Percentiles rank a stretch among this genome's conserved stretches.
phyloP scores from a whole-genome alignment of 1,284 basidiomycete genomes.

The Microbotryum scabiosae region DNA sequence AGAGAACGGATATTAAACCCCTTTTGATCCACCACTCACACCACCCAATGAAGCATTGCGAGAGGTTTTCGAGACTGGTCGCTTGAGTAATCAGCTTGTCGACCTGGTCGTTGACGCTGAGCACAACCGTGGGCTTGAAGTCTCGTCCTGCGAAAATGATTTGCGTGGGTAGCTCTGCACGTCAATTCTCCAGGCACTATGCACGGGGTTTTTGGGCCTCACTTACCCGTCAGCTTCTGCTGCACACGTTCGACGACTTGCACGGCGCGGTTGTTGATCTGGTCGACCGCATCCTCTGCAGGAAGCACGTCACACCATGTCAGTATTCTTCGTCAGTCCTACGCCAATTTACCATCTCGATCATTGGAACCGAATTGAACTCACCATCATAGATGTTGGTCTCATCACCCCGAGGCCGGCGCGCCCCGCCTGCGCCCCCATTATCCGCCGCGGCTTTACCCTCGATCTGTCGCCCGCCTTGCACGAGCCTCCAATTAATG shows the following conservation, averaged over 20 bases:
- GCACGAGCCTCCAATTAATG: conserved; percentile 50
- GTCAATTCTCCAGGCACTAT: background rate
- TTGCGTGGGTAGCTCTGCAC: too few relatives aligned
- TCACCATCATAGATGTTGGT: conserved; percentile 33
- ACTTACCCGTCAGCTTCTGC: conserved; percentile 77
- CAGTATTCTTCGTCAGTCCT: background rate
- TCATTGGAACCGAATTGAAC: background rate
- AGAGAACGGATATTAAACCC: too few relatives aligned
- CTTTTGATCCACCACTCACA: background rate
- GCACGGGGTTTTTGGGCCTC: background rate
- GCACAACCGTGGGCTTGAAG: conserved; percentile 69
- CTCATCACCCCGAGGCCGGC: conserved; percentile 32
- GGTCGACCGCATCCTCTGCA: conserved; percentile 57
- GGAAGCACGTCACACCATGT: conserved; percentile 7
- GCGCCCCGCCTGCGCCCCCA: conserved; percentile 35
- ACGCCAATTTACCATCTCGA: conserved; percentile 38
- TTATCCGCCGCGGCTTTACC: conserved; percentile 13
- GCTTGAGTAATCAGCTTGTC: conserved; percentile 85
- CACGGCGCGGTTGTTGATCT: conserved; percentile 79
- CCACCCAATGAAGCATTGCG: conserved; percentile 95
- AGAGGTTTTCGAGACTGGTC: conserved; percentile 83
- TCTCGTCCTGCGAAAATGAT: conserved; percentile 57
- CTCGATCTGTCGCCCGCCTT: conserved; percentile 33
- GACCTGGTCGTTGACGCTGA: conserved; percentile 62
- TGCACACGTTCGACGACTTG: conserved; percentile 87